Base-by-base conservation (phyloP, 2,329 filamentous ascomycete species). In the Fusarium pseudonygamai region DNA sequence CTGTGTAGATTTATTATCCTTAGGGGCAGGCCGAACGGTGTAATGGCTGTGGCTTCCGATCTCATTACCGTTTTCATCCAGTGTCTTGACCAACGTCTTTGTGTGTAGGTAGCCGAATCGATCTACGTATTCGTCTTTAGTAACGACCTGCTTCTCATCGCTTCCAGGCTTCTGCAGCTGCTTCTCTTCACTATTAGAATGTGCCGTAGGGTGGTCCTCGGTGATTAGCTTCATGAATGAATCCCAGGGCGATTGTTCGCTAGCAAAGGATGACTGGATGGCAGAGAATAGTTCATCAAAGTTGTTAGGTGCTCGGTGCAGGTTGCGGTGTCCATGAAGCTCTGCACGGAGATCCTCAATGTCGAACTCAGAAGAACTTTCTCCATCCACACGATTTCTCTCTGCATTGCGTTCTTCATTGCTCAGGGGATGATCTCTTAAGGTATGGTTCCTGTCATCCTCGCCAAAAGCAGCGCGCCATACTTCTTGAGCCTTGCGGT, bases 251-350 rank as follows among this genome's bases (percentile, higher is more conserved):
- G 80, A 82, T 63, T 83, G 79, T 3, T 79, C 80, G 15, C 81
- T 77, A 32, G 81, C 75, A 55, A 83, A 82, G 12, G 79, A 79
- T 12, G 84, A 84, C 18, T 80, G 77, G 18, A 86, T 72, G 18
- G 79, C 72, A 0, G 79, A 78, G 64, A 83, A 85, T n/a, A 86
- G 73, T 16, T 87, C 84, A 32, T 84, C 80, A 64, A 85, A 84
- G 18, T 81, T 77, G 24, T 80, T 75, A 5, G 83, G 79, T 32
- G 66, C 72, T 43, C 59, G 56, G 43, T 49, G 66, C 18, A 37
- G 62, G n/a, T 56, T 60, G 30, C 43, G 63, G 14, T 30, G 37
- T n/a, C 47, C 56, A 20, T 66, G 65, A 22, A 49, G 42, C 45
- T 75, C 72, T 13, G 65, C 36, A 16, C 65, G 65, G 34, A 67